These are phyloP conservation scores for Zea luxurians DNA, from an alignment of 176 grass and related monocot species.

Conservation along the genomic window DNA sequence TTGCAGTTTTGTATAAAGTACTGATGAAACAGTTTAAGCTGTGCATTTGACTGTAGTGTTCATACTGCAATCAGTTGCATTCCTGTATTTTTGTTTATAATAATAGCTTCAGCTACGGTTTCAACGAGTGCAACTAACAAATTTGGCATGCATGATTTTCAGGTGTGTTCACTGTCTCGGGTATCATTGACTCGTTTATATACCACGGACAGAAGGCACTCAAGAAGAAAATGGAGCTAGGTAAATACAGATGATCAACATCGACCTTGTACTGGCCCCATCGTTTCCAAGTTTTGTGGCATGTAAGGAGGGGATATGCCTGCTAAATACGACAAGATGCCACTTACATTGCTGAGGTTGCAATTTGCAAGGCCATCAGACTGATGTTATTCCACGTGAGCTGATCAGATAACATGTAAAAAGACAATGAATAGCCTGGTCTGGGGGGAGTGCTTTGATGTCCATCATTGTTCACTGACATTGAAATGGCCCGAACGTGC, in stretches of 20 bases:
- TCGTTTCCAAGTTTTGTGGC: conserved; percentile 33
- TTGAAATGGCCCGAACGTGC: conserved; percentile 32
- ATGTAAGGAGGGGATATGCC: conserved; percentile 25
- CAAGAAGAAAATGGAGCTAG: conserved; percentile 94
- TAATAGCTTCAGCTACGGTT: conserved; percentile 17
- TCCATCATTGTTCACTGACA: conserved; percentile 2
- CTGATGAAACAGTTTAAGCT: conserved; percentile 8
- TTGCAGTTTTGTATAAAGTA: neutral
- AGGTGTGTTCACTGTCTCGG: conserved; percentile 93
- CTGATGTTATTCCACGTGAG: conserved; percentile 19
- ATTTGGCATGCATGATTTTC: conserved; percentile 24
- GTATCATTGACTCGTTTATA: conserved; percentile 96
- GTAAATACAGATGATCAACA: conserved; percentile 78
- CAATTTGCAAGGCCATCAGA: conserved; percentile 29
- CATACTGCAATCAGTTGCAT: neutral
- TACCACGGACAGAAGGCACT: conserved; percentile 86
- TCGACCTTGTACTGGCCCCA: conserved; percentile 13
- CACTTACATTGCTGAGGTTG: neutral
- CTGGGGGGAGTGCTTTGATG: conserved; percentile 27
- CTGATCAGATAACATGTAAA: conserved; percentile 45
- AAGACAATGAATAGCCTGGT: conserved; percentile 25
- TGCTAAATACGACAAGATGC: conserved; percentile 12
- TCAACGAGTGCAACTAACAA: neutral
- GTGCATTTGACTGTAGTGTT: neutral
- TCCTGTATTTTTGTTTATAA: neutral